These are phyloP conservation scores for Naumovozyma castellii DNA, from an alignment of 805 yeast species.

Conservation along the genomic window DNA sequence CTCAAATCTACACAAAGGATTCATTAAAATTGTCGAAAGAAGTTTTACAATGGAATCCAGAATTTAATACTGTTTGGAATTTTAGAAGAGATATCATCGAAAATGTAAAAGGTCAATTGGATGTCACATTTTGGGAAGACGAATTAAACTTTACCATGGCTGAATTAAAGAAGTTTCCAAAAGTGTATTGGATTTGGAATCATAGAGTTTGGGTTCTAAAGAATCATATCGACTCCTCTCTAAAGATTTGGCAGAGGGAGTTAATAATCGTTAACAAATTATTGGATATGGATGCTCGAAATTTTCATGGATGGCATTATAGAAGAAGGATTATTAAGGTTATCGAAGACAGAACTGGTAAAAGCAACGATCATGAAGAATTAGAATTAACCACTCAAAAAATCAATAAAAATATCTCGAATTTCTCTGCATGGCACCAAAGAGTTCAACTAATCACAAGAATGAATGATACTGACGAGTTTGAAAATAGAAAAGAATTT, in stretches of 20 bases:
- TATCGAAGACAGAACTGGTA: constrained; percentile 15
- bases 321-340: constrained; percentile 57
- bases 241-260: constrained; percentile 58
- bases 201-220: constrained; percentile 79
- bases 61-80: constrained; percentile 85
- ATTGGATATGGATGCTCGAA: constrained; percentile 65
- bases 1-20: constrained; percentile 26
- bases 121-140: constrained; percentile 30
- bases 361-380: constrained; percentile 39
- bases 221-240: constrained; percentile 35
- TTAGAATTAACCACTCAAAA: constrained; percentile 67
- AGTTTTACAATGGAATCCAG: constrained; percentile 65
- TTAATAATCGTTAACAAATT: constrained; percentile 59
- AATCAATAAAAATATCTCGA: constrained; percentile 77
- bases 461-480: constrained; percentile 31
- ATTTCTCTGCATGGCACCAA: constrained; percentile 94
- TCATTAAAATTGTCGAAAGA: constrained; percentile 46
- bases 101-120: constrained; percentile 14
- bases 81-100: constrained; percentile 64
- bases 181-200: constrained; percentile 95
- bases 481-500: constrained; percentile 25
- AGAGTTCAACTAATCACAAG: constrained; percentile 59
- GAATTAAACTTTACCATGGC: constrained; percentile 57
- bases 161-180: constrained; percentile 60
- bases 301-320: constrained; percentile 95